Percentiles rank a stretch among this genome's conserved stretches.
These are phyloP conservation scores for Esteya vermicola DNA, from an alignment of 2,329 filamentous ascomycete genomes.

Conservation along the genomic window DNA sequence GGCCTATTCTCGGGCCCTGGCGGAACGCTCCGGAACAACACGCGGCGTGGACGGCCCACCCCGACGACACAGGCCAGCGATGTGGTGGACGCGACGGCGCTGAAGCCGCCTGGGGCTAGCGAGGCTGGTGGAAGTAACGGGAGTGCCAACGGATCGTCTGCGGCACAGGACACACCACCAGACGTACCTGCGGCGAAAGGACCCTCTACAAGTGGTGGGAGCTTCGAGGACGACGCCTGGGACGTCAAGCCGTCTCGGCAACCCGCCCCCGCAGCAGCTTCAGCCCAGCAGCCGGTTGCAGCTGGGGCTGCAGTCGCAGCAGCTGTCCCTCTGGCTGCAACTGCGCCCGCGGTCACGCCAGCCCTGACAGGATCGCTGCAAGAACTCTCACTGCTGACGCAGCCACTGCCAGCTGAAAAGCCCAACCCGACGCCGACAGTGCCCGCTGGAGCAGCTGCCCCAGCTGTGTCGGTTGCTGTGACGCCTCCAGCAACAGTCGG, in stretches of 20 bases:
- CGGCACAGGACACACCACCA: no score
- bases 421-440: conserved; percentile 14
- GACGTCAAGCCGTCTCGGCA: conserved; percentile 68
- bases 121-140: conserved; percentile 8
- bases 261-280: conserved; percentile 1
- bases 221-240: conserved; percentile 97
- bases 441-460: conserved; percentile 13
- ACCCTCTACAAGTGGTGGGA: no score
- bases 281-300: conserved; percentile 20
- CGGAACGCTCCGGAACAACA: conserved; percentile 87
- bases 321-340: conserved; percentile 19
- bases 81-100: conserved; percentile 74
- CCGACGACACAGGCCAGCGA: conserved; percentile 78
- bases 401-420: conserved; percentile 38
- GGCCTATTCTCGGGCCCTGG: conserved; percentile 87
- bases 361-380: conserved; percentile 54
- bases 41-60: conserved; percentile 76
- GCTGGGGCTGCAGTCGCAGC: conserved; percentile 24
- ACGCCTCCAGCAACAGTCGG: conserved; percentile 18
- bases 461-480: conserved; percentile 12
- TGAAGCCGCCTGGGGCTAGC: conserved; percentile 37
- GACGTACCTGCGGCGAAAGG: no score
- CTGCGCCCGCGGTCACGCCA: conserved; percentile 27
- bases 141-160: conserved; percentile 7
- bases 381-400: conserved; percentile 38